A percentile compares a stretch with the other conserved stretches of the same genome.
These are phyloP conservation scores for Globisporangium heterothallicum DNA, from an alignment of 352 stramenopile species.

Conservation along the genomic window DNA sequence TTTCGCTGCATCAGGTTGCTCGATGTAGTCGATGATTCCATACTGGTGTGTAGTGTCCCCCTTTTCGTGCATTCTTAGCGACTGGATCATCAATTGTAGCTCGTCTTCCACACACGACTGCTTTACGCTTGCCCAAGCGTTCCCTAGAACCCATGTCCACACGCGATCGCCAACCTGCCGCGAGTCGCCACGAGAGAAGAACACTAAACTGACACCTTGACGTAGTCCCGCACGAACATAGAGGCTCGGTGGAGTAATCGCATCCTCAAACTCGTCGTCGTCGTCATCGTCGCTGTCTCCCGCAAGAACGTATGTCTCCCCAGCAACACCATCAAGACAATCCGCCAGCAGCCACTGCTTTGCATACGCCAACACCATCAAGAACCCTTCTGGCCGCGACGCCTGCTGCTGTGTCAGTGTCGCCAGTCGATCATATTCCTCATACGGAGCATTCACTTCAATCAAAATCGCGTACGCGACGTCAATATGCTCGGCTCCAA, in stretches of 20 bases:
- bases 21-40: constrained; percentile 31
- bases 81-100: constrained; percentile 54
- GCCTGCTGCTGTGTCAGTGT: constrained; percentile 64
- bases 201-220: constrained; percentile 44
- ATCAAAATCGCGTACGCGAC: constrained; percentile 83
- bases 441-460: constrained; percentile 83
- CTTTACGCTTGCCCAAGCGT: constrained; percentile 47
- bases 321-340: constrained; percentile 60
- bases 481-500: constrained; percentile 74
- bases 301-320: constrained; percentile 32
- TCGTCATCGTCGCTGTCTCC: constrained; percentile 65
- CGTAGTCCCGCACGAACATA: constrained; percentile 41
- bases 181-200: constrained; percentile 34
- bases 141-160: constrained; percentile 59
- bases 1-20: constrained; percentile 7
- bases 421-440: constrained; percentile 73
- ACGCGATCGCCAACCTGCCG: constrained; percentile 8
- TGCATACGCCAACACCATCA: constrained; percentile 80
- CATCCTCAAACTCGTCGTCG: constrained; percentile 84
- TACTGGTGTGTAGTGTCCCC: constrained; percentile 22
- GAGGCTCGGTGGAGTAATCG: constrained; percentile 78
- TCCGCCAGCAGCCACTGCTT: constrained; percentile 83
- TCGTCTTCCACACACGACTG: constrained; percentile 85
- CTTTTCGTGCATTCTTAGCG: constrained; percentile 55
- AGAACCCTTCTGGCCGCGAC: constrained; percentile 78